These are phyloP conservation scores for Daphne laureola DNA, from an alignment of 441 rosid genomes.

Conservation along the genomic window DNA sequence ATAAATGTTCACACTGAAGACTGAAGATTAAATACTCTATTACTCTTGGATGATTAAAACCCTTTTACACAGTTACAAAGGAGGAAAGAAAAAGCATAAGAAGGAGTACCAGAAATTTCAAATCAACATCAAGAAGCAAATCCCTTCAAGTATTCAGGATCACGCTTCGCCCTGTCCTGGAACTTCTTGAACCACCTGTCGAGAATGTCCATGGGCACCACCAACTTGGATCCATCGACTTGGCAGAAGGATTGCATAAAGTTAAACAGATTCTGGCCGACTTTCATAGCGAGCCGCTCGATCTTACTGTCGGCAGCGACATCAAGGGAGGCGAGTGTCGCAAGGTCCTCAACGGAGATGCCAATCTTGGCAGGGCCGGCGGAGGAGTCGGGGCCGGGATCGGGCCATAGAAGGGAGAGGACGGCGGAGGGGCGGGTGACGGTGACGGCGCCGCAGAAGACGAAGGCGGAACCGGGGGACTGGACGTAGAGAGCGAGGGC, in stretches of 20 bases:
- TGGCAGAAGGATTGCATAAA: conserved; percentile 98
- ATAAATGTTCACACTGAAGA: no score
- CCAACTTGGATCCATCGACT: conserved; percentile 68
- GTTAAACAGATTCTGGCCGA: conserved; percentile 80
- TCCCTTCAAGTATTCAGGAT: conserved; percentile 69
- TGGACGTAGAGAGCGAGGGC: conserved; percentile 86
- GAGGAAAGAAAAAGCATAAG: no score
- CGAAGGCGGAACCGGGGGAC: conserved; percentile 78
- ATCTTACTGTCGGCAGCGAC: conserved; percentile 64
- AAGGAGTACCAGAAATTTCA: background rate
- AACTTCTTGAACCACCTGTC: conserved; percentile 95
- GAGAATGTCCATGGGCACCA: conserved; percentile 91
- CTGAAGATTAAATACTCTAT: no score
- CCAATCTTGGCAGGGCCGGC: conserved; percentile 77
- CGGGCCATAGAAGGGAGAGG: conserved; percentile 77
- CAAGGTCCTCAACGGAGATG: conserved; percentile 65
- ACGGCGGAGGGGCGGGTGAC: conserved; percentile 79
- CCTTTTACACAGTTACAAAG: no score
- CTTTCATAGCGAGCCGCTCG: conserved; percentile 83
- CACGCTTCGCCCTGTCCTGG: conserved; percentile 82
- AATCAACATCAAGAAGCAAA: conserved; percentile 53
- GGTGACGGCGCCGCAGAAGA: conserved; percentile 81
- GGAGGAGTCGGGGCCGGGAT: conserved; percentile 44
- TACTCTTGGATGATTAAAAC: no score
- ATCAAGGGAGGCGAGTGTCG: conserved; percentile 62